phyloP scores from a whole-genome alignment of 176 grass and related monocot species.

The Cocos nucifera region DNA sequence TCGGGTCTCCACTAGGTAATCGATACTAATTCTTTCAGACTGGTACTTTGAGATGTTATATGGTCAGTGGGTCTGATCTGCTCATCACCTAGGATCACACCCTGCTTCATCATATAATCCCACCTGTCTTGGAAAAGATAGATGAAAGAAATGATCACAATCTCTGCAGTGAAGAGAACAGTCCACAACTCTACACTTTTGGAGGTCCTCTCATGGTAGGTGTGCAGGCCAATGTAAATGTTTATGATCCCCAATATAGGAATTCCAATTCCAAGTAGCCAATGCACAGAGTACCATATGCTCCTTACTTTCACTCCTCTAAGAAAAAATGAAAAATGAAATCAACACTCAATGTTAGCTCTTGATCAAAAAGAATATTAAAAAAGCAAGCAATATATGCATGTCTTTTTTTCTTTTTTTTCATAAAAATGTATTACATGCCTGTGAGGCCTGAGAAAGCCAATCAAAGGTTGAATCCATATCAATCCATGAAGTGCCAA shows the following conservation, averaged over 20 bases:
- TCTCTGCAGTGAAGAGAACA: conserved; percentile 61
- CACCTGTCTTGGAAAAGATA: conserved; percentile 78
- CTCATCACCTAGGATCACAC: conserved; percentile 35
- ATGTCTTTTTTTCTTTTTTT: too few species aligned
- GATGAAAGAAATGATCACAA: conserved; percentile 53
- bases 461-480: conserved; percentile 80
- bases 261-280: conserved; percentile 46
- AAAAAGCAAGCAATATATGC: too few species aligned
- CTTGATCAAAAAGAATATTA: too few species aligned
- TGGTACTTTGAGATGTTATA: conserved; percentile 46
- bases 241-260: conserved; percentile 58
- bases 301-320: conserved; percentile 67
- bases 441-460: conserved; percentile 85
- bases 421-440: background rate
- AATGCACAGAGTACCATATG: conserved; percentile 77
- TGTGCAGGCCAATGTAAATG: conserved; percentile 64
- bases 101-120: conserved; percentile 73
- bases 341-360: too few species aligned
- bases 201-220: conserved; percentile 60
- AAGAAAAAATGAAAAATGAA: background rate
- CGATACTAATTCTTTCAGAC: conserved; percentile 37
- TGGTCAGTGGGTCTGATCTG: conserved; percentile 57
- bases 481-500: conserved; percentile 67
- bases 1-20: conserved; percentile 1
- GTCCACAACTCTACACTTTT: conserved; percentile 64